phyloP scores from a whole-genome alignment of 2,329 filamentous ascomycete species.

The Zymoseptoria ardabiliae region DNA sequence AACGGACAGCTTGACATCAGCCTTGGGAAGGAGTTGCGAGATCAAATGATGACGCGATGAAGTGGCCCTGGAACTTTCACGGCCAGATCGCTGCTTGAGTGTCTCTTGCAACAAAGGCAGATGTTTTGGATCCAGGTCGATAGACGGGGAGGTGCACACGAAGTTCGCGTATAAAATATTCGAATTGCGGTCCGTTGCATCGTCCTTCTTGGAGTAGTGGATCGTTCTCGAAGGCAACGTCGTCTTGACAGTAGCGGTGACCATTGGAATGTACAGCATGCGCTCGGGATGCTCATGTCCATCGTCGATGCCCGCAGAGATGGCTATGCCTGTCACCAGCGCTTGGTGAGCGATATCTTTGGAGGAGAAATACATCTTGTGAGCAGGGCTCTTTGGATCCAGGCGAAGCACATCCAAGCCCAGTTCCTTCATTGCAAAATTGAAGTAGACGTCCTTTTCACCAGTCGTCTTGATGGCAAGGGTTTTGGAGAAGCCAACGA shows the following conservation, averaged over 20 bases:
- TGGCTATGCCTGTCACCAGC: conserved; percentile 80
- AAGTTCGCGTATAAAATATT: conserved; percentile 96
- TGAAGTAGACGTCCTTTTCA: conserved; percentile 68
- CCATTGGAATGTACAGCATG: conserved; percentile 91
- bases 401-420: conserved; percentile 87
- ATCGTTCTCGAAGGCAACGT: conserved; percentile 92
- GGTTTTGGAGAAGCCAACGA: conserved; percentile 77
- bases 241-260: conserved; percentile 88
- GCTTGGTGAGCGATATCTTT: conserved; percentile 94
- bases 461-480: conserved; percentile 60
- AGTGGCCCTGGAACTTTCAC: conserved; percentile 1
- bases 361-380: conserved; percentile 95
- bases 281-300: conserved; percentile 79
- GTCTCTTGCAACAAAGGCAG: conserved; percentile 77
- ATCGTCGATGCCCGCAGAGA: conserved; percentile 86
- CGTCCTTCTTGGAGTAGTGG: conserved; percentile 61
- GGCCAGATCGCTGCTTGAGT: conserved; percentile 41
- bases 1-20: conserved; percentile 89
- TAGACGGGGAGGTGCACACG: conserved; percentile 88
- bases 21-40: conserved; percentile 85
- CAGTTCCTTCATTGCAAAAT: conserved; percentile 91
- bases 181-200: conserved; percentile 74
- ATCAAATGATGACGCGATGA: conserved; percentile 56
- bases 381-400: conserved; percentile 84
- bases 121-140: conserved; percentile 88